Base-by-base conservation (phyloP, 2,329 filamentous ascomycete genomes). In the Colletotrichum godetiae region DNA sequence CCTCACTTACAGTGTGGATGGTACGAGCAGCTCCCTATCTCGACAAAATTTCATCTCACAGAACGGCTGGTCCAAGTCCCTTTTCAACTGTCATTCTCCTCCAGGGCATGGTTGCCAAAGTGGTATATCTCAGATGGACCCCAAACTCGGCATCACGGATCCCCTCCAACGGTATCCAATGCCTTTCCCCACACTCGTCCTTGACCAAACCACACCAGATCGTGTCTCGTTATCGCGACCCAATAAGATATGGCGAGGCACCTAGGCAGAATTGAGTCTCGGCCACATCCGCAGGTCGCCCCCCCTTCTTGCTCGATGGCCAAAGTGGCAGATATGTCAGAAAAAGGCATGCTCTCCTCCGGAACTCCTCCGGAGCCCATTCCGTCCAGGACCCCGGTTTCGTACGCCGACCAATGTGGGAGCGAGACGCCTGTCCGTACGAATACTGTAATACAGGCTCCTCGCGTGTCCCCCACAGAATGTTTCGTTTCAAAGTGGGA, bases 401-500 rank as follows among this genome's bases (percentile, higher is more conserved):
- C 70, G 70, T 69, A 69, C 42, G 35, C 29, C 31, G 22, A 29
- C 66, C 69, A 72, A 72, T 72, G 42, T n/a, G 37, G 59, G 53
- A 37, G n/a, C 42, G 42, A 59, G 42, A 55, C 24, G 15, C 31
- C 55, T 42, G 15, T 42, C 37, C 37, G 15, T 7, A 42, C 37
- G 37, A 8, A 42, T n/a, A n/a, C n/a, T n/a, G n/a, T n/a, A n/a
- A n/a, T 42, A 42, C 37, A 42, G 15, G 19, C 15, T 46, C 62
- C 31, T 55, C 42, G 53, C 53, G 42, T 55, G 52, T 24, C 29
- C 27, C n/a, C 64, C 69, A 64, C 49, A 72, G 29, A 63, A 53
- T 55, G 69, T 72, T 72, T 72, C 69, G 69, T 72, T 72, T 63
- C 65, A 63, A 31, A 49, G 69, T 63, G 59, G 35, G 57, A 62